Evolutionary conservation across 1,139 yeast genomes (phyloP).

Genomic region (Hemisphaericaspora subhashii): DNA sequence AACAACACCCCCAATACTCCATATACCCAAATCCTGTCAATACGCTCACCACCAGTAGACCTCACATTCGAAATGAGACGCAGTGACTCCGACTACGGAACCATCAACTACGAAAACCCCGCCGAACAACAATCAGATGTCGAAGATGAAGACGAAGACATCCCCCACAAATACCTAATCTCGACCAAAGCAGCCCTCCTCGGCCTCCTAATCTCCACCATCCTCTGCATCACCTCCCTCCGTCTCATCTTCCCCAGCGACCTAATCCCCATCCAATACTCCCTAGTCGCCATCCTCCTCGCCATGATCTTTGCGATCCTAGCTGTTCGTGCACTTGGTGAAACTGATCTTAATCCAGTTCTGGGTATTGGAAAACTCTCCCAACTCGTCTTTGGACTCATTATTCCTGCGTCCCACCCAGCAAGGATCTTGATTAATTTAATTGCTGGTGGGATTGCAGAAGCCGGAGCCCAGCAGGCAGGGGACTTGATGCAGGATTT

Average conservation of each 20-base stretch:
- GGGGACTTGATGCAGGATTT: slow-evolving; percentile 97
- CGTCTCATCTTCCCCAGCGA: slow-evolving; percentile 63
- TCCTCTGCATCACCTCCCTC: slow-evolving; percentile 66
- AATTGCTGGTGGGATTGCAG: slow-evolving; percentile 95
- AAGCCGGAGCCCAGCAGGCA: slow-evolving; percentile 98
- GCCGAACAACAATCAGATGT: not conserved
- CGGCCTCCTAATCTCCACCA: slow-evolving; percentile 66
- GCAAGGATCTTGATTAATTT: slow-evolving; percentile 81
- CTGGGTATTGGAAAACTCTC: slow-evolving; percentile 95
- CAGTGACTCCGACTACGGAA: not conserved
- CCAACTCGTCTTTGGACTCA: slow-evolving; percentile 79
- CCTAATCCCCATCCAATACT: slow-evolving; percentile 69
- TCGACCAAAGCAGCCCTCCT: slow-evolving; percentile 47
- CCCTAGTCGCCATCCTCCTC: slow-evolving; percentile 63
- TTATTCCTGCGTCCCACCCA: slow-evolving; percentile 75
- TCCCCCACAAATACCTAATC: slow-evolving; percentile 46
- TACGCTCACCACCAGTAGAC: not conserved
- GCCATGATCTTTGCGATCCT: slow-evolving; percentile 79
- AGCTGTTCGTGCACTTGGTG: slow-evolving; percentile 93
- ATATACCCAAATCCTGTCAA: not conserved
- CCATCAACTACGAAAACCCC: not conserved
- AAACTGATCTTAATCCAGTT: slow-evolving; percentile 94
- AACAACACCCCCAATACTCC: not conserved
- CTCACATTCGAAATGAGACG: not conserved
- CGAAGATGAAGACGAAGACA: not conserved